phyloP scores from a whole-genome alignment of 2,329 filamentous ascomycete species.

The Teratosphaeria nubilosa region DNA sequence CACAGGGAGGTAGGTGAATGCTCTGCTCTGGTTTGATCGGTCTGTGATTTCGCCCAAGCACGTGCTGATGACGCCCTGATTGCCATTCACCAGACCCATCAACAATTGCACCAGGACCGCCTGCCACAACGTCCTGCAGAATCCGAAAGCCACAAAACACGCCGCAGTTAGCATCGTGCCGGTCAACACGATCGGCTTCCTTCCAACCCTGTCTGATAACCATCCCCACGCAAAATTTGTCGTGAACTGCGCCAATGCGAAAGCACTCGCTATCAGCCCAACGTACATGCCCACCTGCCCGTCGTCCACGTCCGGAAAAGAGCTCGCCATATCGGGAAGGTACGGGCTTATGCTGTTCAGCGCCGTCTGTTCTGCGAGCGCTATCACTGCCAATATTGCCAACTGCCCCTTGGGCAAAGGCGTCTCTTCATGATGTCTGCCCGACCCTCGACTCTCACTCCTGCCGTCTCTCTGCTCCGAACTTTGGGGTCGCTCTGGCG shows the following conservation, averaged over 20 bases:
- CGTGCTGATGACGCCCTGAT: conserved; percentile 86
- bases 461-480: not conserved
- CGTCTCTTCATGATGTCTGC: conserved; percentile 44
- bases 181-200: conserved; percentile 71
- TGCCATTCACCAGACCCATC: conserved; percentile 92
- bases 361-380: conserved; percentile 87
- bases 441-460: not conserved
- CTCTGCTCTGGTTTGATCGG: conserved; percentile 82
- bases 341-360: conserved; percentile 95
- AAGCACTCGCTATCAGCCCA: conserved; percentile 78
- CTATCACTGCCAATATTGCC: conserved; percentile 73
- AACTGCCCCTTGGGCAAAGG: conserved; percentile 79
- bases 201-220: conserved; percentile 65
- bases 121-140: conserved; percentile 74
- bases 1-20: conserved; percentile 88
- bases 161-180: conserved; percentile 74
- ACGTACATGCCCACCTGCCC: conserved; percentile 75
- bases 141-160: conserved; percentile 80
- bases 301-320: conserved; percentile 68
- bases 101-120: conserved; percentile 74
- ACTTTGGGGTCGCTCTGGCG: not conserved
- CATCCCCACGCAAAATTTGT: conserved; percentile 92
- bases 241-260: conserved; percentile 82
- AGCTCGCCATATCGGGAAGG: conserved; percentile 80
- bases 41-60: conserved; percentile 93